These are phyloP conservation scores for Fagopyrum tataricum DNA, from an alignment of 148 eudicot genomes.

Conservation along the genomic window DNA sequence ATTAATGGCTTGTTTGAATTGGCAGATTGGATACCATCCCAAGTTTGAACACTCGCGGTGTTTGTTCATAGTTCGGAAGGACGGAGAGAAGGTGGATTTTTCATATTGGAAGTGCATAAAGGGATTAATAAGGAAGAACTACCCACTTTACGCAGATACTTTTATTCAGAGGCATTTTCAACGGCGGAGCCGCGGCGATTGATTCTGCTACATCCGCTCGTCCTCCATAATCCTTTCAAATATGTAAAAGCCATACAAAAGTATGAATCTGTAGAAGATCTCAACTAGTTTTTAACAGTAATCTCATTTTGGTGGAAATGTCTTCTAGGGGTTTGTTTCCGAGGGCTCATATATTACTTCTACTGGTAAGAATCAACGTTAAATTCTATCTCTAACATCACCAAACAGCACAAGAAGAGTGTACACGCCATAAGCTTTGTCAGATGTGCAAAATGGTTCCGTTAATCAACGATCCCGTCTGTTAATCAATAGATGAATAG, in stretches of 20 bases:
- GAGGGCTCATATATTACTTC: neutral
- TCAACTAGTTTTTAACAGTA: slow-evolving; percentile 1
- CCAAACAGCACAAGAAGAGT: too few relatives aligned
- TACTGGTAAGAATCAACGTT: neutral
- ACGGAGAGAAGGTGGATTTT: slow-evolving; percentile 69
- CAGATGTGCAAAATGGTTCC: too few relatives aligned
- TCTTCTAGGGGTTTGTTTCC: neutral
- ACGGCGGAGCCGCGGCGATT: slow-evolving; percentile 42
- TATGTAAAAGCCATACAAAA: neutral
- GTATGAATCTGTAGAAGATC: slow-evolving; percentile 1
- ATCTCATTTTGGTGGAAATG: slow-evolving; percentile 7
- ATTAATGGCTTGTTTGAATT: slow-evolving; percentile 6
- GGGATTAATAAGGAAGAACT: slow-evolving; percentile 61
- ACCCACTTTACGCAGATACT: slow-evolving; percentile 78
- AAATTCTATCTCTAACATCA: too few relatives aligned
- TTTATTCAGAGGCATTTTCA: slow-evolving; percentile 81
- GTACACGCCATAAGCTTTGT: too few relatives aligned
- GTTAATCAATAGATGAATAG: too few relatives aligned
- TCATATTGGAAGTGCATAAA: slow-evolving; percentile 95
- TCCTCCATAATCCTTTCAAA: neutral
- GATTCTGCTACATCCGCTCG: slow-evolving; percentile 23
- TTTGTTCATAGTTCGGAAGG: slow-evolving; percentile 79
- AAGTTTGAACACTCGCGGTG: slow-evolving; percentile 73
- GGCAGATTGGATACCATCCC: slow-evolving; percentile 81
- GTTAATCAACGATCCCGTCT: too few relatives aligned